Evolutionary conservation across 1,284 basidiomycete species (phyloP).

Genomic region (Trichosporon inkin): DNA sequence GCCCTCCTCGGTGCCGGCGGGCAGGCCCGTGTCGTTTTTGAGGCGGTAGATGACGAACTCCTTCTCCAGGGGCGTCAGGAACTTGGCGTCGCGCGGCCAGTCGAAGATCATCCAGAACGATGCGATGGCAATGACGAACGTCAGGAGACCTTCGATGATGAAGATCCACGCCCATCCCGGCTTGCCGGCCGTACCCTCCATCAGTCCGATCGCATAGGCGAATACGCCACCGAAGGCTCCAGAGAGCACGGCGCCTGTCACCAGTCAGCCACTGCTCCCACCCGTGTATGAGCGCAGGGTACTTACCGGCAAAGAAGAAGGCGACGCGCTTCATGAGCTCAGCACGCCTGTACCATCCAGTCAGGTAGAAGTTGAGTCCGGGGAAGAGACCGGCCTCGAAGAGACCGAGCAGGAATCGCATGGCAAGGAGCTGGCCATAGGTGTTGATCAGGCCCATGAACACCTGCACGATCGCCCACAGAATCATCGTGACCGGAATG

Average conservation of each 20-base stretch:
- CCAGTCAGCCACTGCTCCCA: conserved; percentile 15
- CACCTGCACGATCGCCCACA: conserved; percentile 43
- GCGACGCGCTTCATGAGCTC: conserved; percentile 48
- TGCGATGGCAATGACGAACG: conserved; percentile 40
- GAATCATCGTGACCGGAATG: conserved; percentile 44
- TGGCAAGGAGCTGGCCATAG: conserved; percentile 36
- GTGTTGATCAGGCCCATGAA: conserved; percentile 28
- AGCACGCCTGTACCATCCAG: conserved; percentile 50
- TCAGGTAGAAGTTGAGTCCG: conserved; percentile 49
- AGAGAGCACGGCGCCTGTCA: conserved; percentile 40
- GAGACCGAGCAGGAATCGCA: conserved; percentile 48
- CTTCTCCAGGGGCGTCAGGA: conserved; percentile 48
- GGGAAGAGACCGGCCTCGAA: conserved; percentile 50
- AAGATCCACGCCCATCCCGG: conserved; percentile 53
- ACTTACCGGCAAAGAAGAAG: conserved; percentile 50
- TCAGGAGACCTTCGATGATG: conserved; percentile 50
- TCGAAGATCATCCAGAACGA: conserved; percentile 50
- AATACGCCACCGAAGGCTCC: conserved; percentile 46
- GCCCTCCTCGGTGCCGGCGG: conserved; percentile 31
- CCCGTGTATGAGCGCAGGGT: too few species aligned
- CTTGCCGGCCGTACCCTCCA: conserved; percentile 48
- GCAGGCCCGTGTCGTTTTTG: conserved; percentile 44
- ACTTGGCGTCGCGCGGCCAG: conserved; percentile 48
- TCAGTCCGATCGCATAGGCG: conserved; percentile 27
- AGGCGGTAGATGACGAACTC: conserved; percentile 44